Evolutionary conservation across 176 grass and related monocot genomes (phyloP).

Genomic region (Ananas comosus): DNA sequence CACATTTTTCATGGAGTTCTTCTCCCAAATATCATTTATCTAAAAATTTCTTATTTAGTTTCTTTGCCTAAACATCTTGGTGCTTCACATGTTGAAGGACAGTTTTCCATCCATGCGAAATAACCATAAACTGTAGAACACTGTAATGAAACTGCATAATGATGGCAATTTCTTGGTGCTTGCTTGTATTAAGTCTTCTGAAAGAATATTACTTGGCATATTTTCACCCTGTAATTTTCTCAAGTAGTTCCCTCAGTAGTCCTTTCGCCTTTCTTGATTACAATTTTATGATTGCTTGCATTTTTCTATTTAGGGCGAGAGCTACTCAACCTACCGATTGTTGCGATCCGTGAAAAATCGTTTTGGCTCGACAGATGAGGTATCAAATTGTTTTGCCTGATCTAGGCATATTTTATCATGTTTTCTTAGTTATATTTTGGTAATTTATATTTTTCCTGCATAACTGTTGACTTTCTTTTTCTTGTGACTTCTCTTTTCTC

Average conservation of each 20-base stretch:
- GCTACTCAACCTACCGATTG: conserved; percentile 60
- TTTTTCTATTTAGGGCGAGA: conserved; percentile 66
- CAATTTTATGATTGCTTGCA: conserved; percentile 19
- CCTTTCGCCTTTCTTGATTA: conserved; percentile 5
- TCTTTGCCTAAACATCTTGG: no score
- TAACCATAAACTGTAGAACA: not conserved
- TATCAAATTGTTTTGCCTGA: conserved; percentile 14
- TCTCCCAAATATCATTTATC: no score
- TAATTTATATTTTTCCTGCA: not conserved
- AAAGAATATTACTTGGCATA: not conserved
- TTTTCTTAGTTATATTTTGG: not conserved
- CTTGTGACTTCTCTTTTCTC: not conserved
- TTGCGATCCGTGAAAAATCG: conserved; percentile 88
- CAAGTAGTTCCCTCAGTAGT: not conserved
- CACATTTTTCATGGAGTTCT: no score
- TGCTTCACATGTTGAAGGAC: no score
- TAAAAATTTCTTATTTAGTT: no score
- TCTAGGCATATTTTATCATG: not conserved
- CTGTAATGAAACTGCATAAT: not conserved
- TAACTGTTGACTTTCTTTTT: not conserved
- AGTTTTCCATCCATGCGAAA: no score
- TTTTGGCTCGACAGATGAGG: conserved; percentile 90
- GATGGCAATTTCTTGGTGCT: not conserved
- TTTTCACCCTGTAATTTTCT: not conserved
- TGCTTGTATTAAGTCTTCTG: not conserved